These are phyloP conservation scores for Diaporthe citri DNA, from an alignment of 2,329 filamentous ascomycete species.

Conservation along the genomic window DNA sequence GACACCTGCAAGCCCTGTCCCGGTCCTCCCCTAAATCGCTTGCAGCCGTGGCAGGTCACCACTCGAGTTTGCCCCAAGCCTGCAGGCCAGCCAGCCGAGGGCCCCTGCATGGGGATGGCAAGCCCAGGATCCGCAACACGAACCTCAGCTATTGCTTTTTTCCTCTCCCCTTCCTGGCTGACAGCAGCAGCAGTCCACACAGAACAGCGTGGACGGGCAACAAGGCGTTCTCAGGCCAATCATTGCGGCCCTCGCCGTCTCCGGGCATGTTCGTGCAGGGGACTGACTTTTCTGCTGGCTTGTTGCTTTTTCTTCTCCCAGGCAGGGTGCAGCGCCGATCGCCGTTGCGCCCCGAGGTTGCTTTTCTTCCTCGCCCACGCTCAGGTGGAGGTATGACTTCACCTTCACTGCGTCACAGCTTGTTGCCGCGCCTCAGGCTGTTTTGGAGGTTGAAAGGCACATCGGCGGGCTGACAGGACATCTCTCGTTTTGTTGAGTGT, in stretches of 20 bases:
- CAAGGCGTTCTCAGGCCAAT: background rate
- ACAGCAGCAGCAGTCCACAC: background rate
- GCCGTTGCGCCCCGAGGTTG: background rate
- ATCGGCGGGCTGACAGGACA: background rate
- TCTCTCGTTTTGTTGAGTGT: background rate
- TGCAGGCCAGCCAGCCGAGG: background rate
- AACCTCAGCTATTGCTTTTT: background rate
- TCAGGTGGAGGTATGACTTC: background rate
- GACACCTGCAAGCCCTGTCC: background rate
- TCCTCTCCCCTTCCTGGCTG: background rate
- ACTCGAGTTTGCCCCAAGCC: background rate
- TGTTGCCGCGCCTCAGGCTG: constrained; percentile 7
- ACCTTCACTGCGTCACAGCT: background rate
- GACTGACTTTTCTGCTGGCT: background rate
- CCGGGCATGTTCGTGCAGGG: background rate
- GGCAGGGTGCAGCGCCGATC: constrained; percentile 3
- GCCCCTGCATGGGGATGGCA: background rate
- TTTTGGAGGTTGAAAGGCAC: constrained; percentile 2
- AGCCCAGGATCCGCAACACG: background rate
- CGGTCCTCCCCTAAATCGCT: background rate
- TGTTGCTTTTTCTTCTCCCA: background rate
- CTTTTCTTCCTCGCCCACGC: background rate
- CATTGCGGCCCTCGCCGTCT: background rate
- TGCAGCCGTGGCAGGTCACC: constrained; percentile 3
- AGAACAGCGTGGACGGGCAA: background rate